Evolutionary conservation across 352 stramenopile species (phyloP), one percentile per base, ranked within the genome.

Genomic region (Phytophthora megakarya): DNA sequence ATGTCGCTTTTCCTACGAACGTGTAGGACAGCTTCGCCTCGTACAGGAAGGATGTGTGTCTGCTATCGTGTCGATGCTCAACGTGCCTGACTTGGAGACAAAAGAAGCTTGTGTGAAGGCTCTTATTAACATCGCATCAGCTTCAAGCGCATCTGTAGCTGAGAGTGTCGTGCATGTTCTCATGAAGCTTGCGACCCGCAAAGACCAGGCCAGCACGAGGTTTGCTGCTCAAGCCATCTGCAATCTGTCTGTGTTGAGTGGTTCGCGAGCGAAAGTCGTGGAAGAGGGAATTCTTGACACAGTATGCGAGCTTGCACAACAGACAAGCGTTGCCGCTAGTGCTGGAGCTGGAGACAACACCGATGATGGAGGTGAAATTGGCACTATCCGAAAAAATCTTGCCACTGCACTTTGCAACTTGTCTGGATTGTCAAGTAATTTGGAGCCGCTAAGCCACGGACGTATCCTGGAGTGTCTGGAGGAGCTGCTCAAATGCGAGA

Each of bases 41-140:
- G 81, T 94, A 0, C 86, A 94, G 32, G 86, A 94, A 73, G 86
- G 86, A 4, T 93, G 83, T 21, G 84, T 92, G 15, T 92, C 86
- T 3, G 86, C 86, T 21, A 90, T 94, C 54, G 72, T 94, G 15
- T 92, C 83, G 13, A 93, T 94, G 86, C 73, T 94, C 23, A 94
- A 94, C 62, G 79, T 85, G 10, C 70, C 86, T 0, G 86, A 94
- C 40, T 65, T 76, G n/a, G 81, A 90, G 35, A 93, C 86, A 1
- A 94, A 93, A 53, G 86, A 94, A 53, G 80, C 86, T 1, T 92
- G 86, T 38, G 74, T 94, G n/a, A 94, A 93, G 55, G 74, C 86
- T 8, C 72, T 93, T n/a, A 86, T 94, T 61, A 94, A 94, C 66
- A 91, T 94, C 30, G 81, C 84, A 1, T 93, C 81, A 3, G 73